Evolutionary conservation across 2,329 filamentous ascomycete genomes (phyloP).

Genomic region (Aspergillus sp.): DNA sequence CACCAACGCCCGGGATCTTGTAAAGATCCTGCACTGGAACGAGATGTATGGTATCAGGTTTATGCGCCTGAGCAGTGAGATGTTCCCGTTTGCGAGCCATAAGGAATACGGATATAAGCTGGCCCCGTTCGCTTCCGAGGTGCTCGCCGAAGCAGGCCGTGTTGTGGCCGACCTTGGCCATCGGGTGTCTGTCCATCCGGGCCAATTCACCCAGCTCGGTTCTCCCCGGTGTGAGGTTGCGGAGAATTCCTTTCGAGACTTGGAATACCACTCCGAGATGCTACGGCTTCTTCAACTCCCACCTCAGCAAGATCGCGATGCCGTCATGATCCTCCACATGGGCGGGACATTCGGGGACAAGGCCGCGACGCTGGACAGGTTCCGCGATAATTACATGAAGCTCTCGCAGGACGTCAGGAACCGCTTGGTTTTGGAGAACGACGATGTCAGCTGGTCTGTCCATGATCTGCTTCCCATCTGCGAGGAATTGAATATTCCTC

Average conservation of each 20-base stretch:
- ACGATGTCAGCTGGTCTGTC: constrained; percentile 86
- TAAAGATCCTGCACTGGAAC: constrained; percentile 86
- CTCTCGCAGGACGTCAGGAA: constrained; percentile 64
- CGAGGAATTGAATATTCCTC: constrained; percentile 84
- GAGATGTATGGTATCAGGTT: constrained; percentile 86
- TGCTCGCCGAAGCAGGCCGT: constrained; percentile 64
- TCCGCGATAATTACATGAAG: constrained; percentile 61
- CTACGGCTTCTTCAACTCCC: constrained; percentile 67
- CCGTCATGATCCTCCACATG: constrained; percentile 91
- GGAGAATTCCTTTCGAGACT: constrained; percentile 64
- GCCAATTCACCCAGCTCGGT: constrained; percentile 85
- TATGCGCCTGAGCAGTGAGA: constrained; percentile 83
- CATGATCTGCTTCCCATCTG: constrained; percentile 85
- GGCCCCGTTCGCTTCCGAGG: constrained; percentile 70
- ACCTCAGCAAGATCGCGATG: constrained; percentile 69
- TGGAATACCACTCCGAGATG: constrained; percentile 83
- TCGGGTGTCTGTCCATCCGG: constrained; percentile 80
- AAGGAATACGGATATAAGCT: constrained; percentile 77
- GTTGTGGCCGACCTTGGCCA: constrained; percentile 72
- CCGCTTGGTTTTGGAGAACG: constrained; percentile 82
- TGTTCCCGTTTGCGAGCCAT: constrained; percentile 95
- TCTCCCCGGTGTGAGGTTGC: constrained; percentile 73
- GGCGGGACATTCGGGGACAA: constrained; percentile 88
- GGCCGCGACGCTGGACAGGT: constrained; percentile 64
- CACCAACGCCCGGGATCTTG: constrained; percentile 71